Conservation (phyloP, 805 yeast genomes). For the Wickerhamiella vanderwaltii region DNA sequence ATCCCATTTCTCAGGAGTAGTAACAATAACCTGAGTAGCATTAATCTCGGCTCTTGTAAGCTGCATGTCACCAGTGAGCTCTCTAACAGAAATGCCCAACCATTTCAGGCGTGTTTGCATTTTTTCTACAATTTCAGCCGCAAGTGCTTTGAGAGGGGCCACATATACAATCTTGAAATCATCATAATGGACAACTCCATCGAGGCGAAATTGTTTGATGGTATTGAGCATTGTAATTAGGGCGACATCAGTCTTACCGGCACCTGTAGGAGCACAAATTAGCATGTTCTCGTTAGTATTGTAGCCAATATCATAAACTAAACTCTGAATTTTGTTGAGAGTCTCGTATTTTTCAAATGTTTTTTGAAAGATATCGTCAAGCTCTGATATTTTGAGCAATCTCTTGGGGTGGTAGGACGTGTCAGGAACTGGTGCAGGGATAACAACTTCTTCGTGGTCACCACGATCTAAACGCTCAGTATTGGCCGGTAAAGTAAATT, state of each 20-base stretch:
- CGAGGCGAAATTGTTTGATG: constrained; percentile 48
- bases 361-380: constrained; percentile 70
- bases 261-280: constrained; percentile 96
- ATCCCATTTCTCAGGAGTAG: constrained; percentile 97
- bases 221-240: constrained; percentile 67
- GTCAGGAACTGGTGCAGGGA: constrained; percentile 46
- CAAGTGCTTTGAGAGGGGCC: constrained; percentile 87
- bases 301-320: constrained; percentile 86
- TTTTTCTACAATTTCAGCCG: constrained; percentile 93
- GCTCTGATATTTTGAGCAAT: constrained; percentile 44
- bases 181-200: constrained; percentile 58
- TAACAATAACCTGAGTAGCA: constrained; percentile 77
- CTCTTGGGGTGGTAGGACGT: constrained; percentile 31
- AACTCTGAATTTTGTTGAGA: constrained; percentile 77
- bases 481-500: constrained; percentile 68
- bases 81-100: constrained; percentile 78
- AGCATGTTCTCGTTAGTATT: constrained; percentile 89
- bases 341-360: constrained; percentile 71
- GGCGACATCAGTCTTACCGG: constrained; percentile 95
- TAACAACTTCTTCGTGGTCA: constrained; percentile 64
- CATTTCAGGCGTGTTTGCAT: constrained; percentile 64
- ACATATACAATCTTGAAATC: constrained; percentile 86
- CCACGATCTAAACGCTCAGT: constrained; percentile 38
- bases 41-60: constrained; percentile 66
- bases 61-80: constrained; percentile 94